A percentile compares a stretch with the other conserved stretches of the same genome.
Evolutionary conservation across 2,329 filamentous ascomycete species (phyloP).

Genomic region (Clarireedia paspali): DNA sequence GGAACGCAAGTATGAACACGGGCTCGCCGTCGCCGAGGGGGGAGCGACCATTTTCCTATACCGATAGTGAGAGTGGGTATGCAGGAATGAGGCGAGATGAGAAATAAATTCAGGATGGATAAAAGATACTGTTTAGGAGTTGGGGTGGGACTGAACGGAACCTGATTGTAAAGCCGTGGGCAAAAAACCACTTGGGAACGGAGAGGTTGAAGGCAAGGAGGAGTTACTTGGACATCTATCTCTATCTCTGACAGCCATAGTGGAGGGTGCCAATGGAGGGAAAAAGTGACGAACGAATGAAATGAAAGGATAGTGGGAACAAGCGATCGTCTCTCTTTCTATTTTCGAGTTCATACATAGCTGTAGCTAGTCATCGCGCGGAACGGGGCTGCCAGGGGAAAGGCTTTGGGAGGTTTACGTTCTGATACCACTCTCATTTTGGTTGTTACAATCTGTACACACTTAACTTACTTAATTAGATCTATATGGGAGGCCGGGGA

Average conservation of each 20-base stretch:
- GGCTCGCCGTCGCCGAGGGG: not conserved
- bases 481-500: not conserved
- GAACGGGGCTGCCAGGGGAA: not conserved
- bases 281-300: too few relatives aligned
- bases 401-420: not conserved
- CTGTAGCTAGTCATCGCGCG: too few relatives aligned
- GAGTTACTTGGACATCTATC: too few relatives aligned
- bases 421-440: conserved; percentile 1
- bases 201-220: too few relatives aligned
- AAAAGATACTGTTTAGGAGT: too few relatives aligned
- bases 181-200: too few relatives aligned
- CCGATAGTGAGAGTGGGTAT: conserved; percentile 9
- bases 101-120: not conserved
- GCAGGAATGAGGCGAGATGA: conserved; percentile 1
- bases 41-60: conserved; percentile 6
- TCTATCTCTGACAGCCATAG: too few relatives aligned
- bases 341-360: not conserved
- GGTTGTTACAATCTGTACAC: not conserved
- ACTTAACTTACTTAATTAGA: not conserved
- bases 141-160: too few relatives aligned
- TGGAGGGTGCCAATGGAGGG: too few relatives aligned
- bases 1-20: not conserved
- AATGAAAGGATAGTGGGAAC: too few relatives aligned
- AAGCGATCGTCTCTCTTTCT: too few relatives aligned
- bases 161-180: too few relatives aligned